These are phyloP conservation scores for Calamus simplicifolius DNA, from an alignment of 176 grass and related monocot genomes.

Conservation along the genomic window DNA sequence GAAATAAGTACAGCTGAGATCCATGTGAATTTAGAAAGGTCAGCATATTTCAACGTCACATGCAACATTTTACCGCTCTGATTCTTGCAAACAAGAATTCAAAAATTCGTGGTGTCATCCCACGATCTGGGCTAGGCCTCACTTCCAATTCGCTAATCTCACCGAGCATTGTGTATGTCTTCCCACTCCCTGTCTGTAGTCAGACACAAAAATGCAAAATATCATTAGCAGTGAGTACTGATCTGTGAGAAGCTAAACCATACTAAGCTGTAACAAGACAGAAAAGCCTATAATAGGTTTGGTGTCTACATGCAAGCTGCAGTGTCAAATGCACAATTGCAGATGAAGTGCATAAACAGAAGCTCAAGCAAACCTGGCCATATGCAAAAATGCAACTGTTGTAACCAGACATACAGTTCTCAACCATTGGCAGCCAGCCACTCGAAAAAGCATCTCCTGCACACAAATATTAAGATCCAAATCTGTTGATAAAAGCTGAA, in stretches of 20 bases:
- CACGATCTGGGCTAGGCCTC: slow-evolving; percentile 66
- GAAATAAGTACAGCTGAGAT: not conserved
- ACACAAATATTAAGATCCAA: slow-evolving; percentile 16
- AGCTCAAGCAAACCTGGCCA: slow-evolving; percentile 57
- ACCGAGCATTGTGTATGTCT: slow-evolving; percentile 95
- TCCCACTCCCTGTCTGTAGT: slow-evolving; percentile 87
- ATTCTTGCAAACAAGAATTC: slow-evolving; percentile 98
- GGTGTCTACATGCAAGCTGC: no score
- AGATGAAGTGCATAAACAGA: not conserved
- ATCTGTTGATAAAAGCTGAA: slow-evolving; percentile 11
- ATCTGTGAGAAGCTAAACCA: not conserved
- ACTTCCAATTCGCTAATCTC: slow-evolving; percentile 79
- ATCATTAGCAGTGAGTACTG: not conserved
- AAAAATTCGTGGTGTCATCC: slow-evolving; percentile 94
- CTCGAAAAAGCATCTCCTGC: slow-evolving; percentile 88
- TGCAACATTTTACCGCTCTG: slow-evolving; percentile 57
- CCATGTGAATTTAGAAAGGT: not conserved
- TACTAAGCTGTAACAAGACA: not conserved
- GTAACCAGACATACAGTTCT: slow-evolving; percentile 97
- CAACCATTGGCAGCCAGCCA: slow-evolving; percentile 98
- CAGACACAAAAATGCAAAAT: slow-evolving; percentile 16
- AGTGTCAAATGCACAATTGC: no score
- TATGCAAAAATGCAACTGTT: slow-evolving; percentile 99
- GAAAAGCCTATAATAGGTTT: no score
- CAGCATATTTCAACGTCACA: not conserved